Percentiles rank a stretch among this genome's conserved stretches.
phyloP scores from a whole-genome alignment of 2,329 filamentous ascomycete species.

The Paecilomyces sp. region DNA sequence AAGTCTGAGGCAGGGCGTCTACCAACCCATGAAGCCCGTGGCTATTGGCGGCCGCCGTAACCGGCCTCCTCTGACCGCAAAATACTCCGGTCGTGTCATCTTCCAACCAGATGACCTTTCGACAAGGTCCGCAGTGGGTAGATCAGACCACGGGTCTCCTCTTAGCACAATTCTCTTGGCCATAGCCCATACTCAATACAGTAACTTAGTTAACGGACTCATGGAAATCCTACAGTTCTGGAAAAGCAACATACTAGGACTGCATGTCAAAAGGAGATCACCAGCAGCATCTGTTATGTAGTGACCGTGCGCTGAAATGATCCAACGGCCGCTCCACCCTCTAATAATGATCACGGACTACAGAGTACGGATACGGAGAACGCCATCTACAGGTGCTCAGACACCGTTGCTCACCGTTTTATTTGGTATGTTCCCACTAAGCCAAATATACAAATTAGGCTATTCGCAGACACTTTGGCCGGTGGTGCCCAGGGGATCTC shows the following conservation, averaged over 20 bases:
- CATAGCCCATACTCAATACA: not conserved
- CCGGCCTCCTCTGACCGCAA: not conserved
- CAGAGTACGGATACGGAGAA: no score
- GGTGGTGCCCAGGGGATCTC: no score
- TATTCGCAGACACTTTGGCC: no score
- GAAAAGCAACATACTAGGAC: not conserved
- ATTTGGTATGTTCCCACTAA: not conserved
- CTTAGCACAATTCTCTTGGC: not conserved
- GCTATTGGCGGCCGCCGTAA: not conserved
- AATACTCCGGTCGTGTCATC: not conserved
- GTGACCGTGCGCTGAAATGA: not conserved
- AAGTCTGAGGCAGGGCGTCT: not conserved
- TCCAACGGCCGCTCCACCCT: not conserved
- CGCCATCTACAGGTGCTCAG: not conserved
- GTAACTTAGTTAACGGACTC: not conserved
- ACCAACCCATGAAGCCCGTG: not conserved
- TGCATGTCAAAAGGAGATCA: not conserved
- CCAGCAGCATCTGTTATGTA: not conserved
- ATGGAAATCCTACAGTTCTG: not conserved
- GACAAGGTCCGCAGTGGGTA: not conserved
- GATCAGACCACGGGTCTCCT: not conserved
- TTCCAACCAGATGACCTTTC: not conserved
- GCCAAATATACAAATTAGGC: no score
- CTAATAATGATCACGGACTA: not conserved
- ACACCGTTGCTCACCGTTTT: not conserved